Evolutionary conservation across 2,329 filamentous ascomycete genomes (phyloP).

Genomic region (Orbilia quercus): DNA sequence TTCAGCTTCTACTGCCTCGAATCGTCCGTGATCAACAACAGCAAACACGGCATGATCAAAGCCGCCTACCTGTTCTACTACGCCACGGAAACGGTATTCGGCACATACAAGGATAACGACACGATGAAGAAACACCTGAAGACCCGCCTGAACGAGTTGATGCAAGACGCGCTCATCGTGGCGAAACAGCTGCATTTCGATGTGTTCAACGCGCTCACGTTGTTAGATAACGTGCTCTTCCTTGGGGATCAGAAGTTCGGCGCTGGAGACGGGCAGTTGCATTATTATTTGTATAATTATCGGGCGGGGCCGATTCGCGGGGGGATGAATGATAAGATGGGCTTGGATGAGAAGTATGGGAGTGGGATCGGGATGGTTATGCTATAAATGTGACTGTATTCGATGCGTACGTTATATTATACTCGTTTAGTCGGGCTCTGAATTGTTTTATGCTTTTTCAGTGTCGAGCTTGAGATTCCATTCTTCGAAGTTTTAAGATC

Average conservation of each 20-base stretch:
- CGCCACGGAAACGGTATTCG: slow-evolving; percentile 81
- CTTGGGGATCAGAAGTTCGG: slow-evolving; percentile 94
- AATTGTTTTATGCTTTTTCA: too few relatives aligned
- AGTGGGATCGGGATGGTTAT: slow-evolving; percentile 93
- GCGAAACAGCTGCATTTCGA: slow-evolving; percentile 88
- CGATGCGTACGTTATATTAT: too few relatives aligned
- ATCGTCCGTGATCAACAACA: slow-evolving; percentile 86
- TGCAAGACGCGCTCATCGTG: slow-evolving; percentile 86
- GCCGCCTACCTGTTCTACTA: slow-evolving; percentile 99
- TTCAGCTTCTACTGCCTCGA: slow-evolving; percentile 97
- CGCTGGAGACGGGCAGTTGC: slow-evolving; percentile 89
- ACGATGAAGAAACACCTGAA: slow-evolving; percentile 72
- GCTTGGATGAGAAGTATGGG: slow-evolving; percentile 78
- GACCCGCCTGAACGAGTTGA: slow-evolving; percentile 80
- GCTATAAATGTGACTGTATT: too few relatives aligned
- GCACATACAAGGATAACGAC: slow-evolving; percentile 34
- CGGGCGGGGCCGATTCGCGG: slow-evolving; percentile 84
- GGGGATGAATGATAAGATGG: slow-evolving; percentile 82
- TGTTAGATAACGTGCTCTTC: slow-evolving; percentile 94
- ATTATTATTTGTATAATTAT: slow-evolving; percentile 99
- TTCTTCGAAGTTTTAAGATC: too few relatives aligned
- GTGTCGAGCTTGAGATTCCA: too few relatives aligned
- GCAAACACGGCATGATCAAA: slow-evolving; percentile 80
- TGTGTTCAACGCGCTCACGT: slow-evolving; percentile 93
- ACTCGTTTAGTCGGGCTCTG: too few relatives aligned